A percentile compares a stretch with the other conserved stretches of the same genome.
phyloP scores from a whole-genome alignment of 805 yeast genomes.

The Starmerella gropengiesseri region DNA sequence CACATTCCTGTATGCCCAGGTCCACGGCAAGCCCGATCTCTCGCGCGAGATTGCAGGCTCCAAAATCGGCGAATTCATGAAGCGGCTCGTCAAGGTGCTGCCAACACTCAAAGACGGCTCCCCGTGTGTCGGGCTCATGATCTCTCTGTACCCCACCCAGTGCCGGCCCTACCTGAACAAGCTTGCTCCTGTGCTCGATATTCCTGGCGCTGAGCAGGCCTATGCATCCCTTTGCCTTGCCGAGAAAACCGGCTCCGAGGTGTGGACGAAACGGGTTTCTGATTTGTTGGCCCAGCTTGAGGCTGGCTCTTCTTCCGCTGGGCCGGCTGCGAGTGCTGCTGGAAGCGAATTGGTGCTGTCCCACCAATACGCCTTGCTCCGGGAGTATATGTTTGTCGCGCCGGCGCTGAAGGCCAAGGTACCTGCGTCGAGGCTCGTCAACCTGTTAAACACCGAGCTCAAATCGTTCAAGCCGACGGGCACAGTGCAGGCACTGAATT shows the following conservation, averaged over 20 bases:
- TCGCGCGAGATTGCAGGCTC: constrained; percentile 80
- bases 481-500: constrained; percentile 8
- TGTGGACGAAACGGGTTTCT: constrained; percentile 15
- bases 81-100: constrained; percentile 25
- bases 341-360: background rate
- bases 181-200: constrained; percentile 7
- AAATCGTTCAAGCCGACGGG: constrained; percentile 9
- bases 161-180: constrained; percentile 22
- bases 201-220: constrained; percentile 6
- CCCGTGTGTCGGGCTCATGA: constrained; percentile 11
- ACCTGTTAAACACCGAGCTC: background rate
- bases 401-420: constrained; percentile 11
- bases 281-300: constrained; percentile 1
- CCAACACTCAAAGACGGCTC: constrained; percentile 6
- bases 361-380: constrained; percentile 1
- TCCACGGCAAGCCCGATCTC: constrained; percentile 68
- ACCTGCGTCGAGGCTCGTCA: constrained; percentile 11
- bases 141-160: constrained; percentile 21
- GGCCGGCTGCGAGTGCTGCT: background rate
- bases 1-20: constrained; percentile 21
- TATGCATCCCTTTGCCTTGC: constrained; percentile 16
- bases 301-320: too few species aligned
- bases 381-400: constrained; percentile 10
- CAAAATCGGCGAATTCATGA: constrained; percentile 51
- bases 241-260: constrained; percentile 18